phyloP scores from a whole-genome alignment of 192 early-diverging fungal genomes.

The Coemansia sp. region DNA sequence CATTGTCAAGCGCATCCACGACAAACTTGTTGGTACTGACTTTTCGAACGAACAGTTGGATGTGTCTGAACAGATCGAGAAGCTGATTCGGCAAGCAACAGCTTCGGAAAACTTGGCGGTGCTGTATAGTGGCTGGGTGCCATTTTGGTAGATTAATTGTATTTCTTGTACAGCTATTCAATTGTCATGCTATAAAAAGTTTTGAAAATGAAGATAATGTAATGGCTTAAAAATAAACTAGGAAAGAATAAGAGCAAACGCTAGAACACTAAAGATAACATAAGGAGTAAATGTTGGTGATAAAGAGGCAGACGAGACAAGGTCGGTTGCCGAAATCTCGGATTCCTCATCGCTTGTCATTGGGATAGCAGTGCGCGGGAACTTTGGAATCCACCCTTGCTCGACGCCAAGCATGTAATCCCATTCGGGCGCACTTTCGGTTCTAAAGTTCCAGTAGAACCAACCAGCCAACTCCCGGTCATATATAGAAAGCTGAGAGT shows the following conservation, averaged over 20 bases:
- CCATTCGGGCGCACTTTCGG: slow-evolving; percentile 71
- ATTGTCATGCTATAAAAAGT: not conserved
- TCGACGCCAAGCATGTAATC: slow-evolving; percentile 66
- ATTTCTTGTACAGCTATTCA: too few relatives aligned
- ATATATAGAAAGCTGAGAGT: slow-evolving; percentile 63
- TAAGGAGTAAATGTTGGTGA: not conserved
- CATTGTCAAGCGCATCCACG: slow-evolving; percentile 89
- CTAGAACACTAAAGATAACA: not conserved
- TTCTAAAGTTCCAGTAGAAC: slow-evolving; percentile 76
- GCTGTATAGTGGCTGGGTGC: slow-evolving; percentile 40
- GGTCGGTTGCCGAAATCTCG: slow-evolving; percentile 7
- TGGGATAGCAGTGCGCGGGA: slow-evolving; percentile 36
- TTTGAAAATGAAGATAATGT: not conserved
- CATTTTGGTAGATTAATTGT: slow-evolving; percentile 28
- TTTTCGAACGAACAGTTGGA: slow-evolving; percentile 80
- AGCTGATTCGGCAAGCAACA: slow-evolving; percentile 88
- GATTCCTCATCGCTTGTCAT: slow-evolving; percentile 1
- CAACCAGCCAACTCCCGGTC: slow-evolving; percentile 60
- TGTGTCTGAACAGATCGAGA: slow-evolving; percentile 86
- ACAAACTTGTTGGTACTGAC: slow-evolving; percentile 94
- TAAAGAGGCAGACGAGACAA: slow-evolving; percentile 2
- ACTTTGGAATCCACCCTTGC: slow-evolving; percentile 66
- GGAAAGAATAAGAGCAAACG: not conserved
- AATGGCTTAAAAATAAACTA: not conserved
- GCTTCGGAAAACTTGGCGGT: slow-evolving; percentile 81